Evolutionary conservation across 345 rosid species (phyloP), one percentile per base, ranked within the genome.

Genomic region (Cardamine resedifolia): DNA sequence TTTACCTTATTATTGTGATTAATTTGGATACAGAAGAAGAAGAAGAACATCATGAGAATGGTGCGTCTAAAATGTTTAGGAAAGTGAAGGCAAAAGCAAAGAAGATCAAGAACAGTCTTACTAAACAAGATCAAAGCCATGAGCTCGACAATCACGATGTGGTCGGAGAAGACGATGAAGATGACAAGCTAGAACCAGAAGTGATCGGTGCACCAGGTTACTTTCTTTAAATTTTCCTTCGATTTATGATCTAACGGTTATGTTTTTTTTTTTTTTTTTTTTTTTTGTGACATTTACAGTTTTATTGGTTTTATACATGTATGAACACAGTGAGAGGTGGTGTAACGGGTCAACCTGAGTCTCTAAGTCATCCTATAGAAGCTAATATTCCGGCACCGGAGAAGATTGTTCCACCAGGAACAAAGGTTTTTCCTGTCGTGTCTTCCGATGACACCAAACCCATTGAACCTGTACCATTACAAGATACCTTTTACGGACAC

Each of bases 71-170:
- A 19, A 90, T 89, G 58, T 36, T 87, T 72, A 81, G 76, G 81
- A 90, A 81, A 73, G 92, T 86, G 49, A 93, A 86, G 74, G 91
- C 79, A 2, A 90, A 70, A 77, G 98, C 96, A 1, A 88, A 68
- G 81, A 87, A 85, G 83, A 58, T 92, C 14, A 92, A 84, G 80
- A 81, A 87, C 82, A 78, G 88, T 2, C 66, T 93, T 11, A 76
- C 75, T 3, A 80, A 78, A 38, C 88, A 85, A n/a, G 70, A 21
- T 5, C 30, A 59, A 60, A 39, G 33, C 4, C 12, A 53, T 2
- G 70, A 72, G 10, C 52, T 74, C 11, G 75, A 78, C n/a, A 75
- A 76, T 73, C 84, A 81, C 58, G 88, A 83, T 60, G 73, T 83
- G 3, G 87, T 82, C 4, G 84, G 79, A 65, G 91, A 88, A 53